A percentile compares a stretch with the other conserved stretches of the same genome.
phyloP scores from a whole-genome alignment of 2,329 filamentous ascomycete genomes.

The Acrodontium crateriforme region DNA sequence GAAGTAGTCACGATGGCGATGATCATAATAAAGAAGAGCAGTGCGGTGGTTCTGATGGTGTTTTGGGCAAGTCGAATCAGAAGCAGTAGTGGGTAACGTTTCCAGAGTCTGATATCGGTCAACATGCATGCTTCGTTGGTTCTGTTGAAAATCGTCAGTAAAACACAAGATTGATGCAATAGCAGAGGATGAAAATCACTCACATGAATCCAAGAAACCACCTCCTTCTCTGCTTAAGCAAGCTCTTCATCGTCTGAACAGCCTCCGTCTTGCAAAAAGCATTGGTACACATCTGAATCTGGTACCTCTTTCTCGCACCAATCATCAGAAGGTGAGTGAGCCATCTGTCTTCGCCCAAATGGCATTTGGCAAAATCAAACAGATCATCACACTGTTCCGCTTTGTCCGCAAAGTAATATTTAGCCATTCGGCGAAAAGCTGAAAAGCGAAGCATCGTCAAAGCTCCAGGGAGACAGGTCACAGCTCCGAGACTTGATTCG shows the following conservation, averaged over 20 bases:
- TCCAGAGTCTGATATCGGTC: conserved; percentile 86
- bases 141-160: too few species aligned
- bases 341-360: conserved; percentile 92
- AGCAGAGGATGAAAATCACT: too few species aligned
- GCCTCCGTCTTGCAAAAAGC: conserved; percentile 98
- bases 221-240: conserved; percentile 85
- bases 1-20: conserved; percentile 75
- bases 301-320: conserved; percentile 78
- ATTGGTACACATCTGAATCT: conserved; percentile 95
- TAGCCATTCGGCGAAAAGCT: conserved; percentile 90
- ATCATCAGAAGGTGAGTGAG: conserved; percentile 99
- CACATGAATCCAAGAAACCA: conserved; percentile 61
- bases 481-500: conserved; percentile 83
- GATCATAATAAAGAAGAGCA: conserved; percentile 89
- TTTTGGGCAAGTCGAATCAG: conserved; percentile 88
- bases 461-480: conserved; percentile 91
- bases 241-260: conserved; percentile 70
- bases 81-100: conserved; percentile 73
- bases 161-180: conserved; percentile 42
- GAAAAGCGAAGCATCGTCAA: conserved; percentile 91
- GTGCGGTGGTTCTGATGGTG: conserved; percentile 83
- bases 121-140: conserved; percentile 98
- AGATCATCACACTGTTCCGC: conserved; percentile 89
- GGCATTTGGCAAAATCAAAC: conserved; percentile 92
- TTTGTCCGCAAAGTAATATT: conserved; percentile 96